phyloP scores from a whole-genome alignment of 1,284 basidiomycete species.

The Microbotryum scabiosae region DNA sequence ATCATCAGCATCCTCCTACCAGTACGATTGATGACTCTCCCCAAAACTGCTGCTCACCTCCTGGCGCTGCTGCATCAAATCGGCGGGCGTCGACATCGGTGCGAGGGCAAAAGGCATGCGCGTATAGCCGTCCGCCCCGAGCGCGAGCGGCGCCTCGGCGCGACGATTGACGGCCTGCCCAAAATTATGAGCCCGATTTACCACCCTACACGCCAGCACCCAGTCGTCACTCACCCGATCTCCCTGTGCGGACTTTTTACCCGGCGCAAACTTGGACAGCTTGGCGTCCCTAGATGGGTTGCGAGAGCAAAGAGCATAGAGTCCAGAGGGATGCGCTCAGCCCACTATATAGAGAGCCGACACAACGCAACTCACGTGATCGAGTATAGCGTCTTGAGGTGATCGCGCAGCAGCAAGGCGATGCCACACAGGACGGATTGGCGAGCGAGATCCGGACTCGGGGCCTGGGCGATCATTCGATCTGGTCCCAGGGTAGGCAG shows the following conservation, averaged over 20 bases:
- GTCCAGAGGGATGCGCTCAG: conserved; percentile 57
- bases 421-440: conserved; percentile 65
- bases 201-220: neutral
- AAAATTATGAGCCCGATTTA: conserved; percentile 16
- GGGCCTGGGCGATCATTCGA: neutral
- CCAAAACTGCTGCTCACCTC: conserved; percentile 44
- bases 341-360: conserved; percentile 40
- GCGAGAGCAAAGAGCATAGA: neutral
- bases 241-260: neutral
- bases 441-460: conserved; percentile 34
- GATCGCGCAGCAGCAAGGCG: conserved; percentile 70
- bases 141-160: conserved; percentile 50
- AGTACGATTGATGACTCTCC: too few species aligned
- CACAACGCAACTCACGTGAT: conserved; percentile 64
- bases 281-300: neutral
- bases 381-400: conserved; percentile 70
- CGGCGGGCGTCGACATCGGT: conserved; percentile 53
- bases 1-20: too few species aligned
- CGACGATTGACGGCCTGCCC: conserved; percentile 36
- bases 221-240: too few species aligned
- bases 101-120: conserved; percentile 56
- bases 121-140: conserved; percentile 47
- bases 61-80: conserved; percentile 52
- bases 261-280: too few species aligned
- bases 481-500: neutral